Conservation (phyloP, 371 early-diverging fungal species). For the Chytridium lagenaria region DNA sequence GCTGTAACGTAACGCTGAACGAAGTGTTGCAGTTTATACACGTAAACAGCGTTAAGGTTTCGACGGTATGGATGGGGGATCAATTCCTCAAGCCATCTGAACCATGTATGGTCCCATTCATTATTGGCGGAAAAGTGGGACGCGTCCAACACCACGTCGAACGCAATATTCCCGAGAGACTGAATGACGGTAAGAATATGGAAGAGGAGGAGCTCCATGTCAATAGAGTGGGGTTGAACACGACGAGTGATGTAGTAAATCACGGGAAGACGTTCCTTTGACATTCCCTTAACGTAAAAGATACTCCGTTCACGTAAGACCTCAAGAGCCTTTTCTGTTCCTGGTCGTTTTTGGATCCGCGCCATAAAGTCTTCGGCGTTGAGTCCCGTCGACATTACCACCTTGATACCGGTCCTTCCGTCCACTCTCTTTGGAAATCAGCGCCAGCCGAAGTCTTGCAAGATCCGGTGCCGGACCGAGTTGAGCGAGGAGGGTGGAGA, state of each 20-base stretch:
- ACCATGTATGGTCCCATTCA: slow-evolving; percentile 80
- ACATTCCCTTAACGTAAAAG: slow-evolving; percentile 81
- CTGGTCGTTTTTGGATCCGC: slow-evolving; percentile 41
- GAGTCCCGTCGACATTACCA: neutral
- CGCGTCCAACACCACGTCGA: slow-evolving; percentile 82
- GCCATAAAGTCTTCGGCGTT: slow-evolving; percentile 23
- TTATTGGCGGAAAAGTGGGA: slow-evolving; percentile 82
- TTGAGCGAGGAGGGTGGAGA: slow-evolving; percentile 83
- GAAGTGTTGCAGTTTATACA: slow-evolving; percentile 83
- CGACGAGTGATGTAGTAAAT: slow-evolving; percentile 85
- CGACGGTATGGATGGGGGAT: slow-evolving; percentile 64
- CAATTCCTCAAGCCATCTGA: slow-evolving; percentile 74
- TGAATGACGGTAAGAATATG: slow-evolving; percentile 59
- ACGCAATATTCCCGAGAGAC: slow-evolving; percentile 63
- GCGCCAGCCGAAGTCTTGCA: slow-evolving; percentile 40
- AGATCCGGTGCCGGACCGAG: slow-evolving; percentile 81
- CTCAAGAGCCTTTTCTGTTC: slow-evolving; percentile 44
- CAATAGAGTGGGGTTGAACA: slow-evolving; percentile 74
- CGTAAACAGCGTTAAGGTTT: slow-evolving; percentile 55
- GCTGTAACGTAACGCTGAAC: slow-evolving; percentile 60
- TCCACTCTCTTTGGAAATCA: slow-evolving; percentile 27
- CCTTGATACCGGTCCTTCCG: slow-evolving; percentile 1
- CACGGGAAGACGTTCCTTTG: slow-evolving; percentile 72
- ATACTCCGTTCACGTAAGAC: slow-evolving; percentile 63
- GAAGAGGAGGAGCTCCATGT: slow-evolving; percentile 76